These are phyloP conservation scores for Nakazawaea molendinolei DNA, from an alignment of 805 yeast species.

Conservation along the genomic window DNA sequence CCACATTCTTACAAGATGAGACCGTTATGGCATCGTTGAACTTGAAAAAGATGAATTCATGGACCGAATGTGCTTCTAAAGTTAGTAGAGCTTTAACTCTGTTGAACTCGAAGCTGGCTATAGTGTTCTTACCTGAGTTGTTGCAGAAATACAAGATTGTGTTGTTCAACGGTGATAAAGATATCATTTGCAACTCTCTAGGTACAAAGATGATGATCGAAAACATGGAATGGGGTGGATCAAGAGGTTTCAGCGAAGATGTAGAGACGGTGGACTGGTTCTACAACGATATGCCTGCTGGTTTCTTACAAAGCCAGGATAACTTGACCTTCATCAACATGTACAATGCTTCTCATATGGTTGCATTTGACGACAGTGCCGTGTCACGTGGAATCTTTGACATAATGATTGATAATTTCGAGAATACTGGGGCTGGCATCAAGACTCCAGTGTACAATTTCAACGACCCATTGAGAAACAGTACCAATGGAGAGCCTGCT, in stretches of 20 bases:
- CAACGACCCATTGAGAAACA: not conserved
- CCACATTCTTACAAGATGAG: constrained; percentile 39
- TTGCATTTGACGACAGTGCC: constrained; percentile 74
- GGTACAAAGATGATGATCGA: constrained; percentile 68
- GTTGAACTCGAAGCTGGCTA: constrained; percentile 48
- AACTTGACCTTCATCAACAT: constrained; percentile 74
- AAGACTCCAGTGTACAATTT: constrained; percentile 21
- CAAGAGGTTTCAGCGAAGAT: constrained; percentile 41
- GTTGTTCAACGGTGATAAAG: constrained; percentile 83
- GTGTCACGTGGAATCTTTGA: constrained; percentile 68
- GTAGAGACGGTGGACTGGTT: constrained; percentile 31
- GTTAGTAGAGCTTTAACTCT: constrained; percentile 53
- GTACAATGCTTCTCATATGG: constrained; percentile 85
- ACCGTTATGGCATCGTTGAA: constrained; percentile 48
- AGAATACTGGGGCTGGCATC: constrained; percentile 17
- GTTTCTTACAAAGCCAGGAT: constrained; percentile 42
- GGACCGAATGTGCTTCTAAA: constrained; percentile 73
- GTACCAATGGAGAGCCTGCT: not conserved
- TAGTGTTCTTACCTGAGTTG: constrained; percentile 60
- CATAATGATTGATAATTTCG: constrained; percentile 29
- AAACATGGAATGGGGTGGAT: constrained; percentile 59
- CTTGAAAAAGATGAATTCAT: constrained; percentile 30
- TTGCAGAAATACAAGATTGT: constrained; percentile 54
- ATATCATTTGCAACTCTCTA: constrained; percentile 76
- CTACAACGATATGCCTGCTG: constrained; percentile 32